Conservation (phyloP, 163 green algal genomes). For the Chlorella variabilis region DNA sequence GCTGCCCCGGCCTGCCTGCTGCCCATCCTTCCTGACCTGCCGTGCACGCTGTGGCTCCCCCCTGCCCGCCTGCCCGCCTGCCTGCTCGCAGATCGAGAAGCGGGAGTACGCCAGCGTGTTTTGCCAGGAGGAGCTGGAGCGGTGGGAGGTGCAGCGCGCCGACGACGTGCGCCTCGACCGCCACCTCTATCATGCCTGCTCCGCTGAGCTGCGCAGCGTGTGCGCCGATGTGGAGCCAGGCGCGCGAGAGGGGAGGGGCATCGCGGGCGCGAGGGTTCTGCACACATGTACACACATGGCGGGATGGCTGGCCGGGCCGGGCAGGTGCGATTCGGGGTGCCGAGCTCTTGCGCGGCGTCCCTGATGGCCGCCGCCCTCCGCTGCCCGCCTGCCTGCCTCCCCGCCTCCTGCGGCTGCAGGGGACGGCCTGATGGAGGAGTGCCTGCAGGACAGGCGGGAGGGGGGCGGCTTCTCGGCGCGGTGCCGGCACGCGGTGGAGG, state of each 20-base stretch:
- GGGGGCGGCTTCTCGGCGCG: constrained; percentile 60
- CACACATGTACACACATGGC: too few species aligned
- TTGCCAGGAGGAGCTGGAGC: constrained; percentile 67
- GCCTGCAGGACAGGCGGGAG: constrained; percentile 79
- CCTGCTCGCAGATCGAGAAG: constrained; percentile 41
- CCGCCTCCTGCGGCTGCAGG: constrained; percentile 62
- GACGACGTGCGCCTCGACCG: constrained; percentile 66
- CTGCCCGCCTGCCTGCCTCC: too few species aligned
- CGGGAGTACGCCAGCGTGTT: constrained; percentile 30
- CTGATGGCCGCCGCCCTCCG: too few species aligned
- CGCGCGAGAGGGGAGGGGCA: too few species aligned
- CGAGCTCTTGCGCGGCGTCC: too few species aligned
- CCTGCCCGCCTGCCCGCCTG: too few species aligned
- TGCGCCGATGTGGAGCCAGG: constrained; percentile 12
- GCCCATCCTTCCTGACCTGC: too few species aligned
- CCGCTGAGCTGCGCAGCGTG: constrained; percentile 38
- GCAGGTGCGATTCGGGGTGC: too few species aligned
- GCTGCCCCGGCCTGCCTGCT: too few species aligned
- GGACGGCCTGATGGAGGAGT: constrained; percentile 73
- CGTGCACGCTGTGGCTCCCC: too few species aligned
- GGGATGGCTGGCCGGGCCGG: too few species aligned
- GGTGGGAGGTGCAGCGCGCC: constrained; percentile 63
- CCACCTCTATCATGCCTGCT: constrained; percentile 49
- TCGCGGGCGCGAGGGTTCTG: too few species aligned
- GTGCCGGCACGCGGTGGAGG: constrained; percentile 75